Evolutionary conservation across 176 grass and related monocot genomes (phyloP).

Genomic region (maize (Zea mays)): Zm-B73-REFERENCE-NAM-5.0 NC_050105.1:149224501-149225000

Average conservation of each 20-base stretch:
- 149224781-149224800: constrained; percentile 66
- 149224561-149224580: constrained; percentile 82
- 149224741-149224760: constrained; percentile 61
- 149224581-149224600: constrained; percentile 91
- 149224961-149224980: constrained; percentile 59
- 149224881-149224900: constrained; percentile 40
- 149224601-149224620: constrained; percentile 95
- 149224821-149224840: constrained; percentile 91
- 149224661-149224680: constrained; percentile 72
- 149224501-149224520: constrained; percentile 58
- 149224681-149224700: constrained; percentile 97
- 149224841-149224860: constrained; percentile 81
- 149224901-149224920: constrained; percentile 27
- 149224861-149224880: constrained; percentile 49
- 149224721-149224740: constrained; percentile 76
- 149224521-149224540: constrained; percentile 51
- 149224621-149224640: constrained; percentile 92
- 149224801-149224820: constrained; percentile 88
- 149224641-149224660: constrained; percentile 55
- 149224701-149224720: constrained; percentile 97
- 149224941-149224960: constrained; percentile 54
- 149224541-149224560: constrained; percentile 77
- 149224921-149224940: constrained; percentile 33
- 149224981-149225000: constrained; percentile 85
- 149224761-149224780: constrained; percentile 45